Base-by-base conservation (phyloP, 345 rosid genomes). In the Syzygium jambos region DNA sequence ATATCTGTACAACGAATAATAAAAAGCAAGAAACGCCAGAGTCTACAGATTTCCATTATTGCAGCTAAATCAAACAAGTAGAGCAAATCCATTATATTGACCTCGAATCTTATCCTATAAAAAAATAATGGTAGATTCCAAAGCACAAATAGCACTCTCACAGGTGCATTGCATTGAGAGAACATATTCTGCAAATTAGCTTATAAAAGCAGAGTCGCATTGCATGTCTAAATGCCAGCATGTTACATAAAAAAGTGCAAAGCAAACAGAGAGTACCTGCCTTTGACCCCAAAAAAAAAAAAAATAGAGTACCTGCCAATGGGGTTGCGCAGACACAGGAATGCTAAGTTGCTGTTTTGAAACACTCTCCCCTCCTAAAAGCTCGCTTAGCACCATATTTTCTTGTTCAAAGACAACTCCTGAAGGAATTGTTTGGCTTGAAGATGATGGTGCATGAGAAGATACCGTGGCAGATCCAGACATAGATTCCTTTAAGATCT, bases 281-380 rank as follows among this genome's bases (percentile, higher is more conserved):
- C 94, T 43, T 43, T 43, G 7, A 43, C 46, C 46, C 46, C 7
- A 5, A 43, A 43, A 6, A 43, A 73, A 73, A 73, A 49, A 73
- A 73, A 73, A 49, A 46, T 73, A 77, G 13, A 85, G 49, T 91
- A 96, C 99, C 98, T 97, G 97, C 96, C 94, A 94, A 90, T 92
- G 90, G 86, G 92, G 86, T 87, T 94, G 96, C 63, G 89, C 59
- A 27, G 92, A 90, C 78, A 90, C 85, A 92, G 94, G 90, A 90
- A 90, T 88, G 87, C 88, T 92, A 84, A 87, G 85, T 51, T 88
- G 91, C 78, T 91, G 94, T 86, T 89, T 90, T 34, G 86, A 77
- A 86, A 87, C 86, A 89, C 57, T 85, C 85, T 91, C 92, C 49
- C 89, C 87, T 23, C 88, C 87, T 73, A 92, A 88, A 80, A 85